Evolutionary conservation across 2,329 filamentous ascomycete genomes (phyloP).

Genomic region (Colletotrichum liaoningense): DNA sequence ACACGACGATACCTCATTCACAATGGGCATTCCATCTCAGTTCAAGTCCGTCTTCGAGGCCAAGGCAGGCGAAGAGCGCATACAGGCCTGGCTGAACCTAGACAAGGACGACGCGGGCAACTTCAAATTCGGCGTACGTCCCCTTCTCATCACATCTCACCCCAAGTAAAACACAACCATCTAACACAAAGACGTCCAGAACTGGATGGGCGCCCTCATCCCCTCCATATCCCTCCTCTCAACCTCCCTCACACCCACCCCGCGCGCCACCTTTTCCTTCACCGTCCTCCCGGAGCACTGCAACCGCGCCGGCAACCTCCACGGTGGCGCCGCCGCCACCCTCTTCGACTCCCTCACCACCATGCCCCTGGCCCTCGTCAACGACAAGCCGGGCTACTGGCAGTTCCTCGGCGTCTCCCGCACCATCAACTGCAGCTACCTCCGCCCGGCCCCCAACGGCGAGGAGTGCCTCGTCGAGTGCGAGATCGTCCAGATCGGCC

Average conservation of each 20-base stretch:
- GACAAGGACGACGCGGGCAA: constrained; percentile 42
- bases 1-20: too few species aligned
- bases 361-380: constrained; percentile 65
- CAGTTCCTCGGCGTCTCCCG: constrained; percentile 71
- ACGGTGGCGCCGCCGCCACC: constrained; percentile 73
- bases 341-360: constrained; percentile 76
- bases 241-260: constrained; percentile 48
- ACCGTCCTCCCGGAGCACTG: constrained; percentile 62
- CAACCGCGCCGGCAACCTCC: constrained; percentile 66
- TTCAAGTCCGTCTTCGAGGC: constrained; percentile 28
- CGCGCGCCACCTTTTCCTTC: constrained; percentile 58
- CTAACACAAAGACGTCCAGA: constrained; percentile 43
- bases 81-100: constrained; percentile 46
- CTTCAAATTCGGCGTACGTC: constrained; percentile 45
- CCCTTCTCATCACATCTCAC: not conserved
- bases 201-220: constrained; percentile 57
- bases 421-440: constrained; percentile 74
- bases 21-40: not conserved
- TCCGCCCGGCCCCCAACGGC: constrained; percentile 69
- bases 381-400: constrained; percentile 68
- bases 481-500: constrained; percentile 69
- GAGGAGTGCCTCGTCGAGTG: constrained; percentile 64
- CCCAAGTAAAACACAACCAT: not conserved
- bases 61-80: constrained; percentile 40
- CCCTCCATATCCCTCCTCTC: constrained; percentile 55